phyloP scores from a whole-genome alignment of 1,139 yeast genomes.

The Pichia terricola region DNA sequence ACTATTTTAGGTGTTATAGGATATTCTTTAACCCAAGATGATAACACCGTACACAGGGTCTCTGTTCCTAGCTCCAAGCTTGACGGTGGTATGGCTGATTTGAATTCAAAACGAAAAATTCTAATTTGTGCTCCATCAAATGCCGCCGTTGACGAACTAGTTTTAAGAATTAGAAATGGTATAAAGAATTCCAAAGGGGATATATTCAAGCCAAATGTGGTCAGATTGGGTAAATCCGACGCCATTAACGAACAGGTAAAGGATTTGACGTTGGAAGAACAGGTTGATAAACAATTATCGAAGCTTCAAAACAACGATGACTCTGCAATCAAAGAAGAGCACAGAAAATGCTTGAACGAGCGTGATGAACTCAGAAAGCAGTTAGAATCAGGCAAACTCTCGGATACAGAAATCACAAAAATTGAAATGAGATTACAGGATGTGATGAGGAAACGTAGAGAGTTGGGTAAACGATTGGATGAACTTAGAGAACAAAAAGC shows the following conservation, averaged over 20 bases:
- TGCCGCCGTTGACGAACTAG: slow-evolving; percentile 97
- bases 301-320: slow-evolving; percentile 30
- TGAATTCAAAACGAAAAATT: slow-evolving; percentile 30
- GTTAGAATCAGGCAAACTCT: slow-evolving; percentile 26
- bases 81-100: neutral
- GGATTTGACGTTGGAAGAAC: slow-evolving; percentile 79
- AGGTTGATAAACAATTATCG: slow-evolving; percentile 58
- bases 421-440: slow-evolving; percentile 44
- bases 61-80: slow-evolving; percentile 25
- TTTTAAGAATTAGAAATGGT: slow-evolving; percentile 74
- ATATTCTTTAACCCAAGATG: slow-evolving; percentile 44
- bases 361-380: slow-evolving; percentile 39
- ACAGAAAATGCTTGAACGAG: slow-evolving; percentile 40
- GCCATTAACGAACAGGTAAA: slow-evolving; percentile 77
- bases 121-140: slow-evolving; percentile 96
- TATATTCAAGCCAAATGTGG: slow-evolving; percentile 56
- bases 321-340: slow-evolving; percentile 38
- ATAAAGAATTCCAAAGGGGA: slow-evolving; percentile 51
- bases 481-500: slow-evolving; percentile 67
- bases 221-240: slow-evolving; percentile 87
- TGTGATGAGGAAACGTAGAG: slow-evolving; percentile 52
- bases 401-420: slow-evolving; percentile 33
- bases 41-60: slow-evolving; percentile 26
- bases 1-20: slow-evolving; percentile 92
- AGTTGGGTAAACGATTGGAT: slow-evolving; percentile 65